Evolutionary conservation across 2,329 filamentous ascomycete genomes (phyloP).

Genomic region (Epichloe sibirici): DNA sequence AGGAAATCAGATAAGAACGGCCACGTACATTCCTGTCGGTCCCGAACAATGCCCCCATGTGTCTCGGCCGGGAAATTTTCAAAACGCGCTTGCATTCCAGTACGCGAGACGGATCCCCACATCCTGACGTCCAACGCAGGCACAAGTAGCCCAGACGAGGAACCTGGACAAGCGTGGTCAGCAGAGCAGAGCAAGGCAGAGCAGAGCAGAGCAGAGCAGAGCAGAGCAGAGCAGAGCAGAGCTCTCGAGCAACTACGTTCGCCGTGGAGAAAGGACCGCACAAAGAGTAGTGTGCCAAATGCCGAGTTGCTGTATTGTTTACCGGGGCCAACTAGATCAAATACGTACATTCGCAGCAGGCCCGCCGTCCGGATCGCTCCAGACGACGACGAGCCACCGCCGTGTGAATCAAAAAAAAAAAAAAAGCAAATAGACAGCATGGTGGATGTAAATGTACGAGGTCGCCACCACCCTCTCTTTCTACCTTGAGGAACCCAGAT

Average conservation of each 20-base stretch:
- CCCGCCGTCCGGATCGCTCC: constrained; percentile 4
- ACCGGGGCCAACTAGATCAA: constrained; percentile 20
- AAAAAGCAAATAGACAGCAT: constrained; percentile 14
- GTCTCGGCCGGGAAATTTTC: background rate
- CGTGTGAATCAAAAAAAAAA: constrained; percentile 15
- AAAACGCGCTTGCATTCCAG: background rate
- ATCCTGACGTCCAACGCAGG: background rate
- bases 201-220: no score
- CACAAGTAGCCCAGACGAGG: background rate
- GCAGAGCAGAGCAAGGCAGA: no score
- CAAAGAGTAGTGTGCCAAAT: constrained; percentile 14
- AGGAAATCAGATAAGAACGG: background rate
- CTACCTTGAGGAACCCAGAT: constrained; percentile 1
- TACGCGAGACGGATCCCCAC: background rate
- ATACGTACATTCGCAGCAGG: constrained; percentile 10
- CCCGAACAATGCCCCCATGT: background rate
- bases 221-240: background rate
- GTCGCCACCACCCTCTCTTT: constrained; percentile 3
- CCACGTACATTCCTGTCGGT: background rate
- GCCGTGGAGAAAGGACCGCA: no score
- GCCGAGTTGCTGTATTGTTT: constrained; percentile 20
- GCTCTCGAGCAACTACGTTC: no score
- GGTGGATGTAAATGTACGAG: constrained; percentile 6
- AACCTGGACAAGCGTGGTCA: background rate
- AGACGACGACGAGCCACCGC: constrained; percentile 8